Base-by-base conservation (phyloP, 2,329 filamentous ascomycete genomes). In the Aaosphaeria pasadenensis region DNA sequence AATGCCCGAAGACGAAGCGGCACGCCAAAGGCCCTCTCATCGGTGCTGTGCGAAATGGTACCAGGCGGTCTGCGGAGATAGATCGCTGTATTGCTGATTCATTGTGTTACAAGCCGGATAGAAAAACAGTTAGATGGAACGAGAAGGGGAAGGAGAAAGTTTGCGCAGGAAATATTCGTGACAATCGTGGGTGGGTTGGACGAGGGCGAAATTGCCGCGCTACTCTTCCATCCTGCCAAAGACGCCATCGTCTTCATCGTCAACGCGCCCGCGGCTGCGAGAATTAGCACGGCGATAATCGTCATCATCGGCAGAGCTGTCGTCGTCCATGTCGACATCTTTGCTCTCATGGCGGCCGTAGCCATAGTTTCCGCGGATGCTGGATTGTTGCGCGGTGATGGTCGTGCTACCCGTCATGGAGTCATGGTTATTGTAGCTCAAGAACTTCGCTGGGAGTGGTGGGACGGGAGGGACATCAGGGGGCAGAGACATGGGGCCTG, bases 171-270 rank as follows among this genome's bases (percentile, higher is more conserved):
- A n/a, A 36, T 36, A 36, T 36, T 9, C n/a, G 33, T 36, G 33
- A 36, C 7, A 36, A n/a, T 36, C 33, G 33, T 36, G 33, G 33
- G 33, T 9, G 33, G 9, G 33, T 36, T 9, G 4, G 33, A 4
- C n/a, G 32, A 7, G 29, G 36, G 17, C 17, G 45, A 7, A 33
- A 6, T 33, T 28, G 42, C 42, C 47, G 31, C 24, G 11, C 49
- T 61, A 71, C 53, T 95, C 90, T 73, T 99, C 94, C 92, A 97
- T 97, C 58, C 84, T 84, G 48, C 91, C 91, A 76, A 99, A 99
- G 62, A 97, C 88, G 65, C 91, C 91, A 57, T 96, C 91, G 57
- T 97, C 92, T 54, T 95, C 91, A 60, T 96, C 91, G 60, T 95
- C 89, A 69, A 85, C 87, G 53, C 87, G 66, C 44, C 82, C 81